A percentile compares a stretch with the other conserved stretches of the same genome.
Evolutionary conservation across 441 rosid genomes (phyloP).

Genomic region (Erodium chrysanthum): DNA sequence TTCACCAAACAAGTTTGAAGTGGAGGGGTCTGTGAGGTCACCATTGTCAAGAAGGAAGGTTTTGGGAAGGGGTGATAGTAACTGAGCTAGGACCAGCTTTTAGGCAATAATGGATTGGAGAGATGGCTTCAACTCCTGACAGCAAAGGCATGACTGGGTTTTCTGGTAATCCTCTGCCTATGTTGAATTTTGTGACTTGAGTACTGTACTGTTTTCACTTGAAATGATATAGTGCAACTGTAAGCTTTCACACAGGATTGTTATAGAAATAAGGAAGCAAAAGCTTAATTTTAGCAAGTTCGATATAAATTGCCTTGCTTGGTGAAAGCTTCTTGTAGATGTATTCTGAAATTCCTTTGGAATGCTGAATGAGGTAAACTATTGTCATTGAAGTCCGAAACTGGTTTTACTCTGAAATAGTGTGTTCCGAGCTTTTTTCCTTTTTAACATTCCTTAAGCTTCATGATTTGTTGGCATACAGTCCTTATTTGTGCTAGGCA

Average conservation of each 20-base stretch:
- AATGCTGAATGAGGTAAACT: neutral
- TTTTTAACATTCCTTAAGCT: neutral
- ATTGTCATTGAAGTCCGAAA: too few relatives aligned
- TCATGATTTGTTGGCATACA: too few relatives aligned
- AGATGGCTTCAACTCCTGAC: neutral
- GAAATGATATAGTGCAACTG: too few relatives aligned
- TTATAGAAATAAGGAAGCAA: neutral
- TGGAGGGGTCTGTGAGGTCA: slow-evolving; percentile 16
- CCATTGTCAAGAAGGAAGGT: slow-evolving; percentile 63
- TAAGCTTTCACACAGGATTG: neutral
- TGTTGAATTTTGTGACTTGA: too few relatives aligned
- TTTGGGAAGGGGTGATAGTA: slow-evolving; percentile 45
- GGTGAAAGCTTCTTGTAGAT: neutral
- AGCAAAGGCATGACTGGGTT: neutral
- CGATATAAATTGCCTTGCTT: neutral
- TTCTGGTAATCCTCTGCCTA: neutral
- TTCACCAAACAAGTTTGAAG: slow-evolving; percentile 66
- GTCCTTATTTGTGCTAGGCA: too few relatives aligned
- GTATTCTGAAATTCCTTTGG: neutral
- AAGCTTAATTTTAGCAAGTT: neutral
- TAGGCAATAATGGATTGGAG: too few relatives aligned
- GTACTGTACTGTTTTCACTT: too few relatives aligned
- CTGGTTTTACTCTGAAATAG: too few relatives aligned
- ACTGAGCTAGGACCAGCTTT: slow-evolving; percentile 15
- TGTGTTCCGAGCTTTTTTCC: neutral